A percentile compares a stretch with the other conserved stretches of the same genome.
These are phyloP conservation scores for Leccinum subgranulosum DNA, from an alignment of 768 basidiomycete species.

Conservation along the genomic window DNA sequence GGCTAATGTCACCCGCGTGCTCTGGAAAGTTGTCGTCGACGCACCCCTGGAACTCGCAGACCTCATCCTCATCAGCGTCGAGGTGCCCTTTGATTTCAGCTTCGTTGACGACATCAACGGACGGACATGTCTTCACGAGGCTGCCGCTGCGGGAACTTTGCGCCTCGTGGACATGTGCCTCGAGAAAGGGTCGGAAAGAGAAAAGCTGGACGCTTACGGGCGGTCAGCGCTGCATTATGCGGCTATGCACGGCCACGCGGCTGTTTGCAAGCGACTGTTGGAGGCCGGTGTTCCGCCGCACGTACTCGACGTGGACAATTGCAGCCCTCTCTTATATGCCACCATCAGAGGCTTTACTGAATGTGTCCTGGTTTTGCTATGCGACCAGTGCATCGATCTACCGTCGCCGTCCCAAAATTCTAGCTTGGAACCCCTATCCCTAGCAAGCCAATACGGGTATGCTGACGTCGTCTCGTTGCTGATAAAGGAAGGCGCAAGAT, in stretches of 20 bases:
- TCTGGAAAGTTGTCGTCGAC: constrained; percentile 90
- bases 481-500: constrained; percentile 71
- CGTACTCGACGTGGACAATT: constrained; percentile 87
- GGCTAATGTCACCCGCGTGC: constrained; percentile 79
- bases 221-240: constrained; percentile 95
- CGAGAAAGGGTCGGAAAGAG: constrained; percentile 62
- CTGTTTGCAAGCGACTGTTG: constrained; percentile 73
- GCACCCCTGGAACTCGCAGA: constrained; percentile 72
- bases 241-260: constrained; percentile 84
- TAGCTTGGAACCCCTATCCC: constrained; percentile 81
- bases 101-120: constrained; percentile 98
- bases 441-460: constrained; percentile 90
- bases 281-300: constrained; percentile 63
- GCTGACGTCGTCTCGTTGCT: constrained; percentile 77
- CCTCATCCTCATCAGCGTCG: constrained; percentile 65
- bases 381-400: constrained; percentile 62
- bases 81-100: constrained; percentile 76
- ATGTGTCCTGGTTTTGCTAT: constrained; percentile 80
- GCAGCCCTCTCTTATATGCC: constrained; percentile 91
- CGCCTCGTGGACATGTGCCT: constrained; percentile 82
- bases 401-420: constrained; percentile 55
- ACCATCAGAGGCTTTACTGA: constrained; percentile 80
- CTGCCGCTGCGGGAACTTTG: constrained; percentile 78
- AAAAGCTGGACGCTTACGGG: constrained; percentile 84
- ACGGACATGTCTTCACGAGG: constrained; percentile 90